These are phyloP conservation scores for Cryphonectria nitschkei DNA, from an alignment of 2,329 filamentous ascomycete species.

Conservation along the genomic window DNA sequence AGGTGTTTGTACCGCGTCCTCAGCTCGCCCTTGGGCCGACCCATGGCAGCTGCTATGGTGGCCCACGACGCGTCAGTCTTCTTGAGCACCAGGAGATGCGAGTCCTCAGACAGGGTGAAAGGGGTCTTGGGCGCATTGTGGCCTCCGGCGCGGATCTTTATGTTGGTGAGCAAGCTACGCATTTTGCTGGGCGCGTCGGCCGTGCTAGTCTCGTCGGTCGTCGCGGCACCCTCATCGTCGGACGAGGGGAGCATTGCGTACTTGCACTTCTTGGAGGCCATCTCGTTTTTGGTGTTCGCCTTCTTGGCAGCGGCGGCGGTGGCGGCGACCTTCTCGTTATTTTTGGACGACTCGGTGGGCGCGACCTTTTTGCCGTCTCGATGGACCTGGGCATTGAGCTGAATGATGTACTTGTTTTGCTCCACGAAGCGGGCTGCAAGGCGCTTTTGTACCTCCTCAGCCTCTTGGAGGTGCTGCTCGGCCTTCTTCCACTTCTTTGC, in stretches of 20 bases:
- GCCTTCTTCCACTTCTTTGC: constrained; percentile 4
- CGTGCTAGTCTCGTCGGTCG: not conserved
- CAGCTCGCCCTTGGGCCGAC: constrained; percentile 18
- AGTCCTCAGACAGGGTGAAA: constrained; percentile 33
- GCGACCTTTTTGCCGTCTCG: not conserved
- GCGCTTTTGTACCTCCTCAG: constrained; percentile 15
- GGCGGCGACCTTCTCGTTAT: not conserved
- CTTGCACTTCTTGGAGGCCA: not conserved
- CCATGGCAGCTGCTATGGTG: constrained; percentile 22
- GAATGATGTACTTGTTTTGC: constrained; percentile 20
- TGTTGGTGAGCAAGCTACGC: constrained; percentile 15
- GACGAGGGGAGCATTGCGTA: not conserved
- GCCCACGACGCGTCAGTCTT: constrained; percentile 24
- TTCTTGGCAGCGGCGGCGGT: not conserved
- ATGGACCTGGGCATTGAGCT: constrained; percentile 5
- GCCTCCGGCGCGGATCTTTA: constrained; percentile 26
- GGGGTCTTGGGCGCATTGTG: not conserved
- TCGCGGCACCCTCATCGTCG: not conserved
- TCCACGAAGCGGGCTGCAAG: constrained; percentile 12
- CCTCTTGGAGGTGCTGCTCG: constrained; percentile 20
- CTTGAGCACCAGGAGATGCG: constrained; percentile 27
- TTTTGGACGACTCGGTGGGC: not conserved
- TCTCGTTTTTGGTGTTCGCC: not conserved
- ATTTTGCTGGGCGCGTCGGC: constrained; percentile 20
- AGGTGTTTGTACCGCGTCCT: constrained; percentile 15